Base-by-base conservation (phyloP, 371 early-diverging fungal genomes). In the Mortierella sp. region DNA sequence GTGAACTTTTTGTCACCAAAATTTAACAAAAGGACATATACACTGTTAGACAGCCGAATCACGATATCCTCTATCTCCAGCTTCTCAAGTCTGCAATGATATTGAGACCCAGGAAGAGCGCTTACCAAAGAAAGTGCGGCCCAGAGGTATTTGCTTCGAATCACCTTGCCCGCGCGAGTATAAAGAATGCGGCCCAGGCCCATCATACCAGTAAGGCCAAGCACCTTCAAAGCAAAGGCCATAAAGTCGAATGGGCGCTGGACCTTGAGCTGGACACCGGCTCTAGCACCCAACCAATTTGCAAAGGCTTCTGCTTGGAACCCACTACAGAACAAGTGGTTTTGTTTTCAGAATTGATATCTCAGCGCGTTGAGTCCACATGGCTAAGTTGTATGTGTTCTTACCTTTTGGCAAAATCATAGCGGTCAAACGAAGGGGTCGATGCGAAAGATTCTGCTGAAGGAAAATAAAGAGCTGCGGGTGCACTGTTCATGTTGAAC, bases 401-500 rank as follows among this genome's bases (percentile, higher is more conserved):
- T 34, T 73, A 70, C 67, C 48, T 56, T 23, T 60, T 47, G 24
- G 50, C 62, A 41, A 70, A 64, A 39, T 70, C 64, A 15, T 63
- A 75, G 14, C 60, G 70, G 37, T 63, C 70, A 12, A 52, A 39
- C 27, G 50, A 17, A 0, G 50, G 44, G 1, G 17, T 8, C 19
- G 61, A 43, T 3, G 24, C 44, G 15, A 24, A 7, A 14, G 53
- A 15, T 19, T 41, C 60, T 17, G 86, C 86, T 39, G 91, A 88
- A 12, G 92, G 92, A 69, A 88, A 94, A 56, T 89, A 88, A 24
- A 88, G 81, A 1, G 92, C 82, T 34, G 86, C 83, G 21, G 93
- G 93, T 15, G 90, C 94, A 23, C 84, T 83, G 66, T 82, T 30
- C 50, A 59, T 43, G 17, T 56, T 30, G 65, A 93, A 90, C 85